A percentile compares a stretch with the other conserved stretches of the same genome.
Conservation (phyloP, 345 rosid genomes). For the Syzygium oleosum region DNA sequence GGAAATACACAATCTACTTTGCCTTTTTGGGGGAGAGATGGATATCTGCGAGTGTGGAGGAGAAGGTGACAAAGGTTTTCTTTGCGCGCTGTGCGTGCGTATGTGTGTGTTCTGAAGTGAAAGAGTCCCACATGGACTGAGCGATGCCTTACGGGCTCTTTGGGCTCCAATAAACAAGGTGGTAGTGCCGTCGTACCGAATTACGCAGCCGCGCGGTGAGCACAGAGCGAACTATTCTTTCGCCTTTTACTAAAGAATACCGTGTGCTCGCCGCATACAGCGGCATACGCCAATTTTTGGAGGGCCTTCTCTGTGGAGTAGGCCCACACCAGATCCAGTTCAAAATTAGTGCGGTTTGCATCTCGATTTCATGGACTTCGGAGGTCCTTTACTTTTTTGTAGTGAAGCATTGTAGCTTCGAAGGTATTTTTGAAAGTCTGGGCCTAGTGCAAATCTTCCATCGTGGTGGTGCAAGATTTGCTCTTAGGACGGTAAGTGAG, state of each 20-base stretch:
- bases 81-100: background rate
- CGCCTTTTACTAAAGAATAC: slow-evolving; percentile 50
- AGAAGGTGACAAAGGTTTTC: background rate
- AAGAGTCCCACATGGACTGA: background rate
- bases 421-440: too few species aligned
- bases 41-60: background rate
- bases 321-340: background rate
- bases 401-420: too few species aligned
- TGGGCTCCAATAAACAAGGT: background rate
- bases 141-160: accelerated
- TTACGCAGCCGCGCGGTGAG: slow-evolving; percentile 23
- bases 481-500: too few species aligned
- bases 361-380: accelerated
- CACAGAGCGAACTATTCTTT: slow-evolving; percentile 44
- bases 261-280: slow-evolving; percentile 19
- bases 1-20: background rate
- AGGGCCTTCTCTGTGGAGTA: background rate
- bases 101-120: background rate
- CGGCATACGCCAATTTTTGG: slow-evolving; percentile 19
- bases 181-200: accelerated
- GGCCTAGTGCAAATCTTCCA: too few species aligned
- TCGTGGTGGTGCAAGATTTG: too few species aligned
- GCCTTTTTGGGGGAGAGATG: background rate
- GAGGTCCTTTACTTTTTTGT: too few species aligned
- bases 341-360: accelerated